Base-by-base conservation (phyloP, 2,329 filamentous ascomycete genomes). In the Alternaria novae-zelandiae region DNA sequence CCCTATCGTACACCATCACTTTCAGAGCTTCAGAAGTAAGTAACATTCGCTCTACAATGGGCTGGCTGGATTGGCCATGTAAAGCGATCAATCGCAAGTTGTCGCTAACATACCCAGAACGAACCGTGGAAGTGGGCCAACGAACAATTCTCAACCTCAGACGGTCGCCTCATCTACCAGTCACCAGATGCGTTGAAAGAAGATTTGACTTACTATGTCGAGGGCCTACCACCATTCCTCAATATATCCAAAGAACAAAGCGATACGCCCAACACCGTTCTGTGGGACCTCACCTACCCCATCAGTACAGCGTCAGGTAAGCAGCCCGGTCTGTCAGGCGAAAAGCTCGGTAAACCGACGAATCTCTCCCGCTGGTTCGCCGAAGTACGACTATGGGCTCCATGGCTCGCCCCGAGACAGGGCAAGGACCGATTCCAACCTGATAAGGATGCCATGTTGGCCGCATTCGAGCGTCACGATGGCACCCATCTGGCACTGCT, bases 351-450 rank as follows among this genome's bases (percentile, higher is more conserved):
- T 1, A 81, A 82, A 2, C 90, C 92, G 0, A 90, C 86, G 72
- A 86, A 87, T 45, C 80, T 87, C 54, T 86, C 86, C 74, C 90
- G 91, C 70, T 97, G 93, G 89, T 95, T 97, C 76, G 89, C 92
- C 8, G 81, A 97, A 12, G 89, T 96, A 6, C 88, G 94, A 17
- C 83, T 92, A 4, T 96, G 90, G 88, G 87, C 86, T 32, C 91
- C 94, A 2, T 98, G 95, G 95, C 82, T 97, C 11, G 93, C 91
- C 8, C 95, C 95, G n/a, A 85, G 93, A 43, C 94, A 97, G 77
- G 94, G 94, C 12, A 89, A 87, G 65, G 79, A 83, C 4, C 82
- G 82, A 0, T 91, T 97, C 60, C 81, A 82, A 5, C 83, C 94
- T 5, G 90, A 93, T 64, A 92, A 94, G 70, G 92, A 96, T 72